Evolutionary conservation across 805 yeast genomes (phyloP), one percentile per base, ranked within the genome.

Genomic region (Teunomyces tritomae): DNA sequence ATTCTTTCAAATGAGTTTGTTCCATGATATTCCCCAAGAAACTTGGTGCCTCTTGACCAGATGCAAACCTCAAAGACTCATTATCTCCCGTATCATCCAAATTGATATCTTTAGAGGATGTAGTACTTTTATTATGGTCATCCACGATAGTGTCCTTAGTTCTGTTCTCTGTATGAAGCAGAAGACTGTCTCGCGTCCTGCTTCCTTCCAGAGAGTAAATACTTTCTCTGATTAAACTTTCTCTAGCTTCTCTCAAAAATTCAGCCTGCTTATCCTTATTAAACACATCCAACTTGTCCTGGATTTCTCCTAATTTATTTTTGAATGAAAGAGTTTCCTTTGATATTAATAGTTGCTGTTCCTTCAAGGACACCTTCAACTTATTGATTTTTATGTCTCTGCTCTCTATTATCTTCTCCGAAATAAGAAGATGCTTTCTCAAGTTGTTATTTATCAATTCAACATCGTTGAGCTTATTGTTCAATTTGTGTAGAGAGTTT

Each of bases 391-490:
- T 73, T 45, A 72, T 73, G 49, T 79, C 79, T 46, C 89, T 74
- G 13, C 80, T 67, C 14, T 78, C 83, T 28, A 84, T 76, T 49
- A 85, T 74, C 51, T 79, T 75, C 49, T 80, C 80, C 34, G 81
- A 71, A 3, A 82, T 69, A 26, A 71, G 70, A 14, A 84, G 67
- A 54, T 85, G 89, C 54, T 74, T 79, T 44, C 79, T 71, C 29
- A 86, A 64, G 43, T 77, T 70, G 28, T 73, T 65, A 58, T 86
- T 86, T 58, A 83, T 84, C n/a, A 71, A 63, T 50, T 83, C 85
- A 28, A 84, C 76, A 50, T 85, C 87, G 44, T 74, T 74, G 46
- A 85, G 73, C 47, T 83, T 83, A n/a, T 68, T 70, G 14, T 79
- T 73, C 51, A 86, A 73, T 50, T 76, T 83, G 39, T 76, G 77